Evolutionary conservation across 495 filamentous ascomycete species (phyloP).

Genomic region (Jackrogersella minutella): DNA sequence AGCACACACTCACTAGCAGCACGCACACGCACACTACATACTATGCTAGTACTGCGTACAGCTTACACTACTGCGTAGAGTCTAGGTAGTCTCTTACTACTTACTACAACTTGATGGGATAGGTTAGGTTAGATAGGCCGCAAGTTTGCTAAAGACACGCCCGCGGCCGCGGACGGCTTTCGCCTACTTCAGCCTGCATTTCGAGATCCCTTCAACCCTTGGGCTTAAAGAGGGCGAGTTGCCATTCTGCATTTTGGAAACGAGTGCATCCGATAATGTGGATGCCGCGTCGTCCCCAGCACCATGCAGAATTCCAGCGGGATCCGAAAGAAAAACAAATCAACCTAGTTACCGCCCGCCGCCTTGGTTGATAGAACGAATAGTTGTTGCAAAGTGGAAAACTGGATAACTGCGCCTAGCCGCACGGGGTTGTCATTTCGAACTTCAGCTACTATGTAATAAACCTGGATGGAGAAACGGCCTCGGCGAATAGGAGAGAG

Average conservation of each 20-base stretch:
- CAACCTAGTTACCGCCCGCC: slow-evolving; percentile 4
- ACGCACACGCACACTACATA: too few relatives aligned
- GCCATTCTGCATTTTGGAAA: slow-evolving; percentile 35
- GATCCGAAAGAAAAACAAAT: slow-evolving; percentile 14
- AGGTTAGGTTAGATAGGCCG: slow-evolving; percentile 5
- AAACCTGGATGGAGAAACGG: slow-evolving; percentile 28
- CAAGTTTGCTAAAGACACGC: slow-evolving; percentile 15
- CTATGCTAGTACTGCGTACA: too few relatives aligned
- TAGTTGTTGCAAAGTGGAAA: slow-evolving; percentile 24
- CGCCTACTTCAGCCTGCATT: slow-evolving; percentile 16
- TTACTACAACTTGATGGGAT: slow-evolving; percentile 6
- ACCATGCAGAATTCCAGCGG: slow-evolving; percentile 36
- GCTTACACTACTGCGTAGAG: too few relatives aligned
- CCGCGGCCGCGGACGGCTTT: slow-evolving; percentile 7
- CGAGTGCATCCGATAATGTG: slow-evolving; percentile 39
- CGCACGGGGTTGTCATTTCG: slow-evolving; percentile 25
- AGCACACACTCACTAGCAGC: slow-evolving; percentile 28
- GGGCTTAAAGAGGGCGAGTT: slow-evolving; percentile 5
- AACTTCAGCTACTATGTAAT: slow-evolving; percentile 30
- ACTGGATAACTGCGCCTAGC: slow-evolving; percentile 41
- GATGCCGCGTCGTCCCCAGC: slow-evolving; percentile 37
- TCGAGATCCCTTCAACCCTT: slow-evolving; percentile 21
- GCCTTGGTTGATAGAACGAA: slow-evolving; percentile 5
- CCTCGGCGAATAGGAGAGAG: slow-evolving; percentile 26
- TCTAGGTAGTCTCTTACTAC: neutral